phyloP scores from a whole-genome alignment of 2,329 filamentous ascomycete species.

The Pyrenophora seminiperda region DNA sequence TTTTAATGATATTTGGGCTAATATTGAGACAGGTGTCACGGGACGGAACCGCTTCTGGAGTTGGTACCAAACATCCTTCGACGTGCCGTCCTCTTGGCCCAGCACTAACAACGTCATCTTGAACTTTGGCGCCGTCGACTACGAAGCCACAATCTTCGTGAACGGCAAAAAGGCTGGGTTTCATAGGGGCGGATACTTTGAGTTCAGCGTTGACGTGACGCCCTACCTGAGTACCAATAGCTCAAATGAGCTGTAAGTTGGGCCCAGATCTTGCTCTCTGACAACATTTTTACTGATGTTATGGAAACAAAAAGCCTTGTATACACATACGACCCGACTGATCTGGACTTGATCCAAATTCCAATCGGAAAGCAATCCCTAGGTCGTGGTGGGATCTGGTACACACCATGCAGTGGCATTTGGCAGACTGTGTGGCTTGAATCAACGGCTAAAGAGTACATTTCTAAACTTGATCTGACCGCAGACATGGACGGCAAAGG shows the following conservation, averaged over 20 bases:
- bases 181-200: slow-evolving; percentile 66
- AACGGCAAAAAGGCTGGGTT: slow-evolving; percentile 60
- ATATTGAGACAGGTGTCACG: slow-evolving; percentile 49
- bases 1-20: slow-evolving; percentile 46
- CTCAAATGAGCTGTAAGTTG: slow-evolving; percentile 60
- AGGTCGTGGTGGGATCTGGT: slow-evolving; percentile 65
- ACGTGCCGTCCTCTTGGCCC: slow-evolving; percentile 56
- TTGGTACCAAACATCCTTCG: slow-evolving; percentile 59
- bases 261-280: no score
- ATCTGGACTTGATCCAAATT: slow-evolving; percentile 60
- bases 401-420: slow-evolving; percentile 73
- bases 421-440: slow-evolving; percentile 78
- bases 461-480: slow-evolving; percentile 64
- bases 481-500: slow-evolving; percentile 51
- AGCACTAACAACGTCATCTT: slow-evolving; percentile 53
- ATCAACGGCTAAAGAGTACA: slow-evolving; percentile 61
- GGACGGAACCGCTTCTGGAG: slow-evolving; percentile 48
- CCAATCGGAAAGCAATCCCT: slow-evolving; percentile 70
- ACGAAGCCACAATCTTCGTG: slow-evolving; percentile 63
- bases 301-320: slow-evolving; percentile 56
- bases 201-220: slow-evolving; percentile 66
- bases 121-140: slow-evolving; percentile 66
- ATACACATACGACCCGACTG: slow-evolving; percentile 71
- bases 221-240: slow-evolving; percentile 49
- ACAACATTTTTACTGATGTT: no score